These are phyloP conservation scores for Acanthamoeba castellanii DNA, from an alignment of 208 protist genomes.

Conservation along the genomic window DNA sequence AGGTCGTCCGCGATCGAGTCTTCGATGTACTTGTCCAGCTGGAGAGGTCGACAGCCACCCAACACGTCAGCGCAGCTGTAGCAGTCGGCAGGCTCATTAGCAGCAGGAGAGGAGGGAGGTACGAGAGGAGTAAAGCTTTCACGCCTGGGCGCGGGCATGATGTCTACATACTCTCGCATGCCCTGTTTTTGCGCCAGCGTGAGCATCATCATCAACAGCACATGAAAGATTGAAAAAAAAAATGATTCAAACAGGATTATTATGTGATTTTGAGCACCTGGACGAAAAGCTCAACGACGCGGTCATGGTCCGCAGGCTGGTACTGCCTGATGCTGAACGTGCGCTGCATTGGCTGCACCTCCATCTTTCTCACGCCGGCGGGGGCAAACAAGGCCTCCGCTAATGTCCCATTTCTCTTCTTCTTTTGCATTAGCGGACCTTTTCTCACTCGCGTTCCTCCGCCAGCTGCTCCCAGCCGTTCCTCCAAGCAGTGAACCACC, in stretches of 20 bases:
- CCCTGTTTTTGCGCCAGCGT: not conserved
- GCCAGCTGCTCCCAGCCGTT: too few relatives aligned
- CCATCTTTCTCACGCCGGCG: not conserved
- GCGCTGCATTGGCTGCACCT: not conserved
- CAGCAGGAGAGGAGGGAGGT: not conserved
- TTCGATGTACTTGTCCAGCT: constrained; percentile 43
- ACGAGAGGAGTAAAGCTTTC: not conserved
- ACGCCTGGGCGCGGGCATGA: constrained; percentile 10
- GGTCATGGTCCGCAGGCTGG: not conserved
- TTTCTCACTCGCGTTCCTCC: too few relatives aligned
- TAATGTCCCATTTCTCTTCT: too few relatives aligned
- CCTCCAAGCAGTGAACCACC: too few relatives aligned
- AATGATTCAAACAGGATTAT: not conserved
- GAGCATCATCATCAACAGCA: not conserved
- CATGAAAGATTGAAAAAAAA: not conserved
- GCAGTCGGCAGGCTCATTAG: not conserved
- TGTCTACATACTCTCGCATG: constrained; percentile 7
- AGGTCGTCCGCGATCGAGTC: constrained; percentile 16
- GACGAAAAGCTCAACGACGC: constrained; percentile 9
- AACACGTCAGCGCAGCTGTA: not conserved
- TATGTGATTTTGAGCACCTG: not conserved
- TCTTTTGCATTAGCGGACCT: too few relatives aligned
- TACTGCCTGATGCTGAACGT: constrained; percentile 5
- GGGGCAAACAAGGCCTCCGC: not conserved
- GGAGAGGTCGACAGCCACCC: not conserved